These are phyloP conservation scores for Eustoma russellianum DNA, from an alignment of 257 asterid species.

Conservation along the genomic window DNA sequence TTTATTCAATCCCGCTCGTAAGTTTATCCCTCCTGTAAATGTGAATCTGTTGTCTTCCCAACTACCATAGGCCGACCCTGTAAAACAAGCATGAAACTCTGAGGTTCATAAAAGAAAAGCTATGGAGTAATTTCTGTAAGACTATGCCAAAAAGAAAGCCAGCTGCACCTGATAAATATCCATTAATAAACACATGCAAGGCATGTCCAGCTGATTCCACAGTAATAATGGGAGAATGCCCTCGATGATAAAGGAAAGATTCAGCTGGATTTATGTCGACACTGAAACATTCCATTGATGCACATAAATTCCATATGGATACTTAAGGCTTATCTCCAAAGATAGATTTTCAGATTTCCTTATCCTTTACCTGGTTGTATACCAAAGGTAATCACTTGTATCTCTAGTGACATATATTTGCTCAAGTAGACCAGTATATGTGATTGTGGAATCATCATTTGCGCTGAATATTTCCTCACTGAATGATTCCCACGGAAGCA, in stretches of 20 bases:
- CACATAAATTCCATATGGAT: neutral
- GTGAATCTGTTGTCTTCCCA: conserved; percentile 37
- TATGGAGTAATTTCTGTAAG: neutral
- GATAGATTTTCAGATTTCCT: neutral
- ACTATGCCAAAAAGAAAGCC: conserved; percentile 2
- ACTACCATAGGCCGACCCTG: conserved; percentile 86
- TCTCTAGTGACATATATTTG: conserved; percentile 91
- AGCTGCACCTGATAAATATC: conserved; percentile 43
- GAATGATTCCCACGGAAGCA: conserved; percentile 66
- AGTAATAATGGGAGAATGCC: conserved; percentile 41
- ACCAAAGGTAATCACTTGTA: conserved; percentile 87
- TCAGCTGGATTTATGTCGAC: conserved; percentile 51
- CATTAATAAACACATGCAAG: conserved; percentile 74
- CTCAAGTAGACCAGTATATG: conserved; percentile 66
- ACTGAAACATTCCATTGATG: conserved; percentile 30
- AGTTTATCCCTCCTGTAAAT: conserved; percentile 38
- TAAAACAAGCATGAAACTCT: conserved; percentile 2
- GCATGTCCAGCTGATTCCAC: conserved; percentile 77
- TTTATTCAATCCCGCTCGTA: conserved; percentile 71
- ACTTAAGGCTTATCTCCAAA: neutral
- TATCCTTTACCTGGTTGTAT: conserved; percentile 62
- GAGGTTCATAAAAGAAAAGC: neutral
- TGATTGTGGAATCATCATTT: conserved; percentile 48
- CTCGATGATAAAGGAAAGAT: conserved; percentile 53
- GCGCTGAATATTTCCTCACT: conserved; percentile 48